Evolutionary conservation across 2,329 filamentous ascomycete species (phyloP), one percentile per base, ranked within the genome.

Genomic region (Phaeophleospora eucalypticola): DNA sequence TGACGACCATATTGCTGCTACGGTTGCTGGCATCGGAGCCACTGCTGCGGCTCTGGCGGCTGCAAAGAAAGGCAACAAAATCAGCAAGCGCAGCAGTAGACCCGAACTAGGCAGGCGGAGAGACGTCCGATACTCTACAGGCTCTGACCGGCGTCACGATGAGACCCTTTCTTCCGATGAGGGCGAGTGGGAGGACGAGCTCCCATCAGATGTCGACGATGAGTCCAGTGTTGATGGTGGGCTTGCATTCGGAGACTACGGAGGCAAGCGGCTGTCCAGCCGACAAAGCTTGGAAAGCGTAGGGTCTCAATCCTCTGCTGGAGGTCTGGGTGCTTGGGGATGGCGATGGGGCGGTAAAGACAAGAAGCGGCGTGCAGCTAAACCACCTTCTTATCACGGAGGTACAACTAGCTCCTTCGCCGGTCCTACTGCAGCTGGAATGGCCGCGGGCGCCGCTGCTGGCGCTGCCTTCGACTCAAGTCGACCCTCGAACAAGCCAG

Each of bases 201-300:
- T 62, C 8, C 58, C 74, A n/a, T 75, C 76, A 38, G 78, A 78
- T 21, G 75, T 74, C 17, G 76, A 77, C 35, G 73, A 76, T 36
- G 69, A 70, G n/a, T 74, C 70, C 27, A 81, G 76, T 61, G 68
- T 75, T 38, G 75, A 78, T 56, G 79, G 76, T 21, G 79, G 68
- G 19, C 72, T 86, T 44, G 81, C 82, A 1, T 86, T 83, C 57
- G 83, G 82, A 35, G 74, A 72, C 38, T 67, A 67, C 27, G 61
- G 64, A 19, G 57, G 60, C 42, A 67, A 64, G 21, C 42, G 21
- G 12, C 67, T 66, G 41, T 64, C 61, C 56, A 56, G 63, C 21
- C 65, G 64, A 32, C 64, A 72, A 52, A 80, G 77, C 49, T 64
- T 68, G 33, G 77, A 79, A 41, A 80, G 78, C 9, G 65, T 79